Conservation (phyloP, 192 early-diverging fungal species). For the Entomortierella chlamydospora region DNA sequence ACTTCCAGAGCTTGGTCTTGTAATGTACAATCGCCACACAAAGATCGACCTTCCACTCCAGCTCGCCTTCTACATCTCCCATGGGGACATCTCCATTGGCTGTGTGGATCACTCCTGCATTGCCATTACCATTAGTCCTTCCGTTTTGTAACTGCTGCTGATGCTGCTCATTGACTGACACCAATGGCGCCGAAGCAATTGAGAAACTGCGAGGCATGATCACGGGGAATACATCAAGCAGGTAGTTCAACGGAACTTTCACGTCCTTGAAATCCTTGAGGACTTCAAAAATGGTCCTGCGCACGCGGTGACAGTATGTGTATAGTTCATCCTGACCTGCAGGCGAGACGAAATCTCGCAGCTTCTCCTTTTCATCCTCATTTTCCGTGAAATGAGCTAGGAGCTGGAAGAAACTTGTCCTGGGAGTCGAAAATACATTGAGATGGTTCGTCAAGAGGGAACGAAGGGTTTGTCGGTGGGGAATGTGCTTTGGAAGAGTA, state of each 20-base stretch:
- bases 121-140: background rate
- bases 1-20: constrained; percentile 78
- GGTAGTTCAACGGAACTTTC: constrained; percentile 78
- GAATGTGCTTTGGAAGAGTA: constrained; percentile 63
- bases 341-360: constrained; percentile 81
- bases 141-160: constrained; percentile 16
- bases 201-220: constrained; percentile 88
- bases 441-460: constrained; percentile 80
- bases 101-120: constrained; percentile 4
- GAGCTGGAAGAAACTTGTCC: constrained; percentile 92
- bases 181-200: constrained; percentile 76
- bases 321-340: constrained; percentile 92
- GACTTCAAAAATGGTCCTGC: constrained; percentile 86
- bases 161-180: constrained; percentile 33
- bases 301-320: constrained; percentile 84
- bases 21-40: constrained; percentile 90
- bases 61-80: constrained; percentile 21
- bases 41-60: constrained; percentile 70
- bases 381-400: constrained; percentile 81
- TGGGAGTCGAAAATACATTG: constrained; percentile 88
- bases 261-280: constrained; percentile 86
- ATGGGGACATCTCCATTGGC: constrained; percentile 17
- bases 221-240: constrained; percentile 86
- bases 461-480: constrained; percentile 73
- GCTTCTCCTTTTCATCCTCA: constrained; percentile 77